Conservation (phyloP, 177 flowering plant genomes). For the Vitis hybrid region DNA sequence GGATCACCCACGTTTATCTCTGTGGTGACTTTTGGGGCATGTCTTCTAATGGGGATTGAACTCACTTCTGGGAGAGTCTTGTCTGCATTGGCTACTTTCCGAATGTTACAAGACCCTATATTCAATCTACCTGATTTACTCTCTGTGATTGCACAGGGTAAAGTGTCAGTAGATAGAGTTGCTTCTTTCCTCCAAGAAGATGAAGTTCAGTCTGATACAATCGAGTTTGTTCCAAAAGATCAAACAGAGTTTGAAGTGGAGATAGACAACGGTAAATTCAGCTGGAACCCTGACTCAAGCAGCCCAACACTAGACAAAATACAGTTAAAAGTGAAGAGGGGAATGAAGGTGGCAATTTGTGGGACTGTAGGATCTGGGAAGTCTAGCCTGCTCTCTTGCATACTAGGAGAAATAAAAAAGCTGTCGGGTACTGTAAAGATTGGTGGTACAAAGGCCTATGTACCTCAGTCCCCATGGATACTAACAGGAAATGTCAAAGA, state of each 20-base stretch:
- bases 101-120: conserved; percentile 96
- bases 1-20: conserved; percentile 93
- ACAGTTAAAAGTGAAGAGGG: conserved; percentile 62
- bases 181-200: conserved; percentile 78
- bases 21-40: conserved; percentile 70
- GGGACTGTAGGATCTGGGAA: conserved; percentile 95
- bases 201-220: conserved; percentile 67
- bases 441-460: conserved; percentile 91
- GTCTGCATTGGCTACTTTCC: conserved; percentile 92
- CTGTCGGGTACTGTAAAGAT: conserved; percentile 69
- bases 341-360: conserved; percentile 95
- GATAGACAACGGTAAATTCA: conserved; percentile 63
- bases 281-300: conserved; percentile 66
- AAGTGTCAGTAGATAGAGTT: conserved; percentile 86
- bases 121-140: conserved; percentile 89
- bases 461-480: conserved; percentile 97
- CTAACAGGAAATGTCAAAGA: conserved; percentile 82
- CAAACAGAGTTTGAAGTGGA: conserved; percentile 52
- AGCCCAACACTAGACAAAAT: conserved; percentile 63
- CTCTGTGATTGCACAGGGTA: conserved; percentile 71
- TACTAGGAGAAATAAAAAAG: conserved; percentile 85
- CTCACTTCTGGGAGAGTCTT: conserved; percentile 92
- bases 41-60: conserved; percentile 72
- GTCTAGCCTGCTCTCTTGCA: conserved; percentile 78
- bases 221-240: conserved; percentile 51